Base-by-base conservation (phyloP, 331 rosid species). In the Quercus lobata region DNA sequence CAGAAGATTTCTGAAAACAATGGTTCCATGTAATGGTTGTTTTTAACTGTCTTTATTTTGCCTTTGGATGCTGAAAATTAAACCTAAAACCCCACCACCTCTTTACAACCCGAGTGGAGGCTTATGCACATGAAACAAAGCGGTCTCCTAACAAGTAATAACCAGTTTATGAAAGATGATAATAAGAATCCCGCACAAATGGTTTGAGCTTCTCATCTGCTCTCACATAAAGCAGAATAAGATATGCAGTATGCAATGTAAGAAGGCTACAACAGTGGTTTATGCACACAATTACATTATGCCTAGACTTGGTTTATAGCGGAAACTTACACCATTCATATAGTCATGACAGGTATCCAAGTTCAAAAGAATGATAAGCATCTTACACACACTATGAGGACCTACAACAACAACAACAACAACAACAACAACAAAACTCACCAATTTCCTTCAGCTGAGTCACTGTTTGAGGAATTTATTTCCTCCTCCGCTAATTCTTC, bases 401-500 rank as follows among this genome's bases (percentile, higher is more conserved):
- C 73, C 63, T 62, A 79, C 71, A 58, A 58, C 72, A 53, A 37
- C 10, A 30, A 30, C 4, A 22, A 58, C 72, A 53, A 37, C 10
- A 30, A 30, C 4, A 22, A 22, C 24, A 35, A 34, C 30, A 35
- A 35, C 25, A 75, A 74, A 69, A 44, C 87, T 62, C 76, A 93
- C 98, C 98, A 90, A 44, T 88, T 92, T 88, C 84, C 95, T 84
- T 84, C 85, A 69, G 75, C 25, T 35, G 86, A 75, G 57, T 81
- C 61, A 83, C 78, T 49, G 81, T 78, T 84, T 83, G 75, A 94
- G 77, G 68, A 76, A 72, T 69, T 86, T 79, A 95, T 91, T 87
- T 95, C 99, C 85, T 90, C 99, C 88, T 84, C 79, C 4, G 85
- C 97, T 69, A 95, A 87, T 82, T 95, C 98, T 87, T 93, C 96